phyloP scores from a whole-genome alignment of 352 stramenopile genomes.

The Globisporangium iwayamae region DNA sequence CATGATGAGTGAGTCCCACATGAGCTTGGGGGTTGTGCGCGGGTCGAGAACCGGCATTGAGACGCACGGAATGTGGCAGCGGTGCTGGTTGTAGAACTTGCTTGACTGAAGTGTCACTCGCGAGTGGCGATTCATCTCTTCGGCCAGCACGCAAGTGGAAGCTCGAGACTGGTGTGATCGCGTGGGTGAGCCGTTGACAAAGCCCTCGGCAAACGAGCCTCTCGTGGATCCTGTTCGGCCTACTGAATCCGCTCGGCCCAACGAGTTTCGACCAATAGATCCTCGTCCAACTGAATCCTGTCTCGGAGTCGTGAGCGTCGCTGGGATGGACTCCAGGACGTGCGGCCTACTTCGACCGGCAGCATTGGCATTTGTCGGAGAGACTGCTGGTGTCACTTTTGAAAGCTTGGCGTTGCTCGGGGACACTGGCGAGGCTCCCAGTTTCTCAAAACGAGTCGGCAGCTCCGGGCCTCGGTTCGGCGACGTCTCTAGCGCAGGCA shows the following conservation, averaged over 20 bases:
- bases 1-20: slow-evolving; percentile 74
- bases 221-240: background rate
- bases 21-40: slow-evolving; percentile 48
- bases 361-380: background rate
- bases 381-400: background rate
- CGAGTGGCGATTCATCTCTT: slow-evolving; percentile 24
- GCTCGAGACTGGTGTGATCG: slow-evolving; percentile 17
- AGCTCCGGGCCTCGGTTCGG: background rate
- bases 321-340: slow-evolving; percentile 6
- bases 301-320: slow-evolving; percentile 4
- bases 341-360: background rate
- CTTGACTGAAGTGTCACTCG: slow-evolving; percentile 31
- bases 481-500: background rate
- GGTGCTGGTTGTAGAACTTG: slow-evolving; percentile 39
- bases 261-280: background rate
- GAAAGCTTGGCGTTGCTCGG: background rate
- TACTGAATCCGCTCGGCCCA: slow-evolving; percentile 1
- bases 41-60: slow-evolving; percentile 49
- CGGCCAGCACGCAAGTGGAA: slow-evolving; percentile 27
- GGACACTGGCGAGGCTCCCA: background rate
- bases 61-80: slow-evolving; percentile 26
- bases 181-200: background rate
- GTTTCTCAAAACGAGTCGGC: background rate
- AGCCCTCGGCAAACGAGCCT: slow-evolving; percentile 4
- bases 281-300: background rate